Conservation (phyloP, 305 asterid genomes). For the Ilex paraguariensis region DNA sequence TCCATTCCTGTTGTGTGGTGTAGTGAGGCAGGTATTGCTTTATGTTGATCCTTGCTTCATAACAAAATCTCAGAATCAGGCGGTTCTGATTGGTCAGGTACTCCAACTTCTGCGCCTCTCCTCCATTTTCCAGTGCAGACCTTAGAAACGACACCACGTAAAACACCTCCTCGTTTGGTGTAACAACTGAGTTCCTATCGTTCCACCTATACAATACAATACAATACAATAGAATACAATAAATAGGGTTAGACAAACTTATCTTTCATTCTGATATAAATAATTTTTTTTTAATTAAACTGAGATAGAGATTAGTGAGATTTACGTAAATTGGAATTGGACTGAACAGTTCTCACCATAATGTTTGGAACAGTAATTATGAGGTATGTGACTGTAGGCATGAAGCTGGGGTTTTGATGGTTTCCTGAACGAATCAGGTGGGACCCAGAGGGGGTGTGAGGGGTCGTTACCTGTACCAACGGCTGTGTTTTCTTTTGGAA, state of each 20-base stretch:
- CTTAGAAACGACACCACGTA: conserved; percentile 65
- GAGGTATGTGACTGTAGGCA: too few relatives aligned
- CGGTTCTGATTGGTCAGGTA: conserved; percentile 48
- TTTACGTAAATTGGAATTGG: background rate
- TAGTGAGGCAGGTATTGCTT: conserved; percentile 85
- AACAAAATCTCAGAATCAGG: conserved; percentile 47
- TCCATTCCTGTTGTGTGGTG: conserved; percentile 59
- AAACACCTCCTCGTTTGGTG: conserved; percentile 66
- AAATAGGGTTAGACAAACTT: too few relatives aligned
- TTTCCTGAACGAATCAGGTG: background rate
- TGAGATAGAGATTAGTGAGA: too few relatives aligned
- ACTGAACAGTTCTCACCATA: background rate
- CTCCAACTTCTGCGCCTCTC: conserved; percentile 44
- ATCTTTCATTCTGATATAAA: too few relatives aligned
- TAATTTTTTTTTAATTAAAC: too few relatives aligned
- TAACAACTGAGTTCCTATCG: conserved; percentile 48
- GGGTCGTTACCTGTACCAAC: conserved; percentile 14
- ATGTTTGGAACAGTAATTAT: too few relatives aligned
- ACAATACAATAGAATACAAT: background rate
- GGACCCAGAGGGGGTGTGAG: conserved; percentile 5
- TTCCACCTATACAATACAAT: conserved; percentile 45
- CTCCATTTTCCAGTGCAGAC: conserved; percentile 54
- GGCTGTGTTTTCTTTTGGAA: conserved; percentile 10
- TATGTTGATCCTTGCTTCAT: conserved; percentile 31
- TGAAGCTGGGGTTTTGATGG: background rate